Evolutionary conservation across 2,329 filamentous ascomycete genomes (phyloP), one percentile per base, ranked within the genome.

Genomic region (Biscogniauxia mediterranea): DNA sequence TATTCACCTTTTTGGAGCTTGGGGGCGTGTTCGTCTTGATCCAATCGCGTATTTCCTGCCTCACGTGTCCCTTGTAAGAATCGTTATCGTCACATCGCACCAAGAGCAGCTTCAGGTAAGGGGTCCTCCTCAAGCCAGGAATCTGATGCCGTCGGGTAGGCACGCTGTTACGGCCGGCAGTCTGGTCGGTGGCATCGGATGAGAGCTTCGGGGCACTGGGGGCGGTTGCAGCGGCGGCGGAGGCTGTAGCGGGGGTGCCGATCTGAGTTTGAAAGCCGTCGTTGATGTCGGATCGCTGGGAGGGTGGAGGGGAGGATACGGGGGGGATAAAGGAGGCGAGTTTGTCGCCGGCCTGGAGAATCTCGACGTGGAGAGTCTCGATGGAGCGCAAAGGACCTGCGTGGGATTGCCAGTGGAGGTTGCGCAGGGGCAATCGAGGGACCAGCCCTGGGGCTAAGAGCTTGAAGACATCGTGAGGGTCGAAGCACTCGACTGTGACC

Each of bases 401-500:
- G 63, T 96, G 92, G 15, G 95, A 97, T 76, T 98, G 96, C 95
- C 95, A 99, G 73, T 98, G 92, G 53, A 99, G 86, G 71, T 98
- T 96, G 66, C 89, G 90, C 46, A 99, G 83, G 38, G 95, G 95
- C 0, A 98, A 83, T 58, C 91, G 89, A 51, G 90, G 83, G 50
- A 90, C 82, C 61, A 99, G 82, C 61, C 93, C 88, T 2, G 91
- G 87, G 11, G 90, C 89, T 52, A 98, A 81, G 57, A 94, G 84
- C 61, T 91, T 88, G 78, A 94, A 98, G 65, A 98, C 85, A 71
- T 91, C 89, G 74, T 92, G 90, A 57, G 95, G 94, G 79, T 99
- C 95, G 79, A 91, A 92, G 79, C 97, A 99, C 82, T 98, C 93
- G 80, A 97, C 93, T 96, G 89, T 91, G 71, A 92, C 90, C 82